These are phyloP conservation scores for Erythrobasidium hasegawianum DNA, from an alignment of 1,284 basidiomycete species.

Conservation along the genomic window DNA sequence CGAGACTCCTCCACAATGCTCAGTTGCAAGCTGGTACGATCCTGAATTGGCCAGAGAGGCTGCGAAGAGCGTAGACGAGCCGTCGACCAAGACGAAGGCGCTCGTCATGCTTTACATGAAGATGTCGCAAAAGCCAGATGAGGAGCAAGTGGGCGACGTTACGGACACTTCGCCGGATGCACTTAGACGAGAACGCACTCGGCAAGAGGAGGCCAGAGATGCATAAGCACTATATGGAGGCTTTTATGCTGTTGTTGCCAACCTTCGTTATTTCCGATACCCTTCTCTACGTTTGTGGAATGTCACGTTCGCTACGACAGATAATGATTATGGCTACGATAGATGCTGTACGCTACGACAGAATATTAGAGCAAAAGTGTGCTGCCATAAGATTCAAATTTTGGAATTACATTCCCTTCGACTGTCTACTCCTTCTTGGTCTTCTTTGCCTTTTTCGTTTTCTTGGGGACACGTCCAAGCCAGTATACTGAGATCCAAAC, in stretches of 20 bases:
- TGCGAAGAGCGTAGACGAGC: conserved; percentile 38
- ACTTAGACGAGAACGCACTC: neutral
- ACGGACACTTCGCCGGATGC: conserved; percentile 10
- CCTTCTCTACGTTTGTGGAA: no score
- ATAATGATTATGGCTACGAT: no score
- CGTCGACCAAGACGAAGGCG: conserved; percentile 18
- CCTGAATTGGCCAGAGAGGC: conserved; percentile 45
- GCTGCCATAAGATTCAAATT: no score
- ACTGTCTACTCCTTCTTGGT: conserved; percentile 26
- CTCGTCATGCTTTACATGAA: conserved; percentile 25
- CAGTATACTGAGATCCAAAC: conserved; percentile 37
- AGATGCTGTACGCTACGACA: no score
- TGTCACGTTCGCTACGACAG: no score
- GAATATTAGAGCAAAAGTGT: no score
- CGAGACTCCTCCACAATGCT: conserved; percentile 48
- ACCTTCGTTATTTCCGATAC: no score
- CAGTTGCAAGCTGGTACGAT: conserved; percentile 47
- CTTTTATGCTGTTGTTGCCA: no score
- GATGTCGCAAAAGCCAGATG: conserved; percentile 31
- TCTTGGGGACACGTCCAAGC: conserved; percentile 36
- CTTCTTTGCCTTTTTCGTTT: conserved; percentile 17
- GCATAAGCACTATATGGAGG: no score
- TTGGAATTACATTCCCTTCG: no score
- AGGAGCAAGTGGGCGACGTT: conserved; percentile 39
- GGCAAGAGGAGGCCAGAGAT: neutral